Conservation (phyloP, 2,329 filamentous ascomycete species). For the Amesomyces nigricolor region DNA sequence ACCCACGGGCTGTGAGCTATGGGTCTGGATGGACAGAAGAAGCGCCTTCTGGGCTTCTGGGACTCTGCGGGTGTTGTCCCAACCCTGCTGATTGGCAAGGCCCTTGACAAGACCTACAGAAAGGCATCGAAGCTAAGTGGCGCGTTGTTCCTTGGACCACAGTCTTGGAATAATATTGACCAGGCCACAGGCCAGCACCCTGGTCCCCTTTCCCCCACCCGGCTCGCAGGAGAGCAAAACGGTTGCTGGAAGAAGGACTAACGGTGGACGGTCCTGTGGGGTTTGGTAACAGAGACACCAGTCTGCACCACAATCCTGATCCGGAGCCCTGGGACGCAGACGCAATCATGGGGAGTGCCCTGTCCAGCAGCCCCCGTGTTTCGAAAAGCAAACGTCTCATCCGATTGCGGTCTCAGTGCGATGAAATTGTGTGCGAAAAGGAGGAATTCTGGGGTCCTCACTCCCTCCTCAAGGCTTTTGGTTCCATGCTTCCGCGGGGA, state of each 20-base stretch:
- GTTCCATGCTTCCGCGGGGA: no score
- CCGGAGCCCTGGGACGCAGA: neutral
- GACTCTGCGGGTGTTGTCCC: neutral
- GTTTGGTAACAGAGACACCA: no score
- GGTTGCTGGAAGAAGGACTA: neutral
- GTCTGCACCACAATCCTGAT: neutral
- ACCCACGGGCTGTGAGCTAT: neutral
- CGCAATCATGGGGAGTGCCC: no score
- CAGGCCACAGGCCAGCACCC: neutral
- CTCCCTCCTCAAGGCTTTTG: no score
- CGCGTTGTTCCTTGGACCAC: neutral
- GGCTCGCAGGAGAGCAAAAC: neutral
- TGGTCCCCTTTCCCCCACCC: neutral
- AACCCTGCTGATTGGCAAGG: conserved; percentile 12
- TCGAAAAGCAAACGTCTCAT: neutral
- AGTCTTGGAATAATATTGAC: neutral
- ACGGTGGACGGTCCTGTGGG: no score
- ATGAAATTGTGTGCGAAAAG: no score
- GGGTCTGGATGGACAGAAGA: neutral
- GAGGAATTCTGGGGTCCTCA: no score
- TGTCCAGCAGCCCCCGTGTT: neutral
- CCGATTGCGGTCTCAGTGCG: no score
- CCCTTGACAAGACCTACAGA: conserved; percentile 16
- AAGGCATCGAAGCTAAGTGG: conserved; percentile 13
- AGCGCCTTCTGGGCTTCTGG: neutral